Conservation (phyloP, 2,329 filamentous ascomycete genomes). For the Didymella sp. region DNA sequence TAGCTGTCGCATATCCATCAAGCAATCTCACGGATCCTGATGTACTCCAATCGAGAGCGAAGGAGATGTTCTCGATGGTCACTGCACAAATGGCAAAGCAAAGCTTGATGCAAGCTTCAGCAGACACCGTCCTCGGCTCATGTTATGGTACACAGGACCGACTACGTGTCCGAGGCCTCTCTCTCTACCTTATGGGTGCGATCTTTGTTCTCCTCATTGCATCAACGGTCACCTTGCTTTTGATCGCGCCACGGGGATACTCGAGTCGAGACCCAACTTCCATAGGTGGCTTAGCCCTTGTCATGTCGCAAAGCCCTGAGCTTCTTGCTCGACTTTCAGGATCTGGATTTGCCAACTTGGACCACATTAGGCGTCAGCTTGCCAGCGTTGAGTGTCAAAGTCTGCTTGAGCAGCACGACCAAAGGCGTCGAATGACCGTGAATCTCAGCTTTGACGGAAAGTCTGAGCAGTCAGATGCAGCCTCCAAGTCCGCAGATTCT, state of each 20-base stretch:
- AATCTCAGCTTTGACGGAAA: not conserved
- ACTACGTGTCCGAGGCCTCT: not conserved
- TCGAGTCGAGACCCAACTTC: not conserved
- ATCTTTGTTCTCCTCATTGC: not conserved
- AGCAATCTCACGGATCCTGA: not conserved
- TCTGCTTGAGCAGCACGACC: not conserved
- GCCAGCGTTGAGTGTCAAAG: not conserved
- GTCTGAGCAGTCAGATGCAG: not conserved
- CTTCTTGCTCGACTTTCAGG: not conserved
- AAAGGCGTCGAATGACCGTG: not conserved
- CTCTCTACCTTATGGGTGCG: not conserved
- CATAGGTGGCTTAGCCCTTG: not conserved
- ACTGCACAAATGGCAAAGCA: not conserved
- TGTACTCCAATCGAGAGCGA: not conserved
- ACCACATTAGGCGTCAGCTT: not conserved
- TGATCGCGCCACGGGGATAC: not conserved
- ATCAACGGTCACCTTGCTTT: not conserved
- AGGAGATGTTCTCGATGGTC: not conserved
- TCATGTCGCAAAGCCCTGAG: not conserved
- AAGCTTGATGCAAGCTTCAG: not conserved
- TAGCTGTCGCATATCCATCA: not conserved
- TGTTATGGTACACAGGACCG: not conserved
- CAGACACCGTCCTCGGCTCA: not conserved
- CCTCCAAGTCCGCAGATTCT: not conserved
- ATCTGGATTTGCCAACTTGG: not conserved